Conservation (phyloP, 1,284 basidiomycete genomes). For the Acaromyces ingoldii region DNA sequence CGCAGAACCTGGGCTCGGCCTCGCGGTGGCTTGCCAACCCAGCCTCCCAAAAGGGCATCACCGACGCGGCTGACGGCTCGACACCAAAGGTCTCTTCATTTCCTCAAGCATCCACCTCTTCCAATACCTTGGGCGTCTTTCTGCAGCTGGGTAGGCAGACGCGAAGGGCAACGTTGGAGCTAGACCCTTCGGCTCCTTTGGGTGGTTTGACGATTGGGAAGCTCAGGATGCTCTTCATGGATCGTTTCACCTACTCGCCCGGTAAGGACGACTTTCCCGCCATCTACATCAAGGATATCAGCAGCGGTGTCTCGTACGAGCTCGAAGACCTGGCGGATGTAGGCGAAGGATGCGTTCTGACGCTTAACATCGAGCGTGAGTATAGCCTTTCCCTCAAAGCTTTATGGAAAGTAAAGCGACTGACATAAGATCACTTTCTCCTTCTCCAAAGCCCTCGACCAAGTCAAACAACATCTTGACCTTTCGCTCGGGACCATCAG, state of each 20-base stretch:
- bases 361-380: constrained; percentile 93
- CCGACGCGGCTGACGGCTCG: background rate
- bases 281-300: constrained; percentile 87
- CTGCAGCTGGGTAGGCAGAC: constrained; percentile 87
- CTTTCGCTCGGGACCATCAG: constrained; percentile 76
- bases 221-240: constrained; percentile 81
- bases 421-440: constrained; percentile 8
- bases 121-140: constrained; percentile 58
- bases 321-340: constrained; percentile 93
- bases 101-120: background rate
- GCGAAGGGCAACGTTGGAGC: constrained; percentile 74
- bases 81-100: too few species aligned
- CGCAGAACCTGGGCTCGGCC: constrained; percentile 5
- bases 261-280: constrained; percentile 84
- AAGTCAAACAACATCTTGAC: constrained; percentile 97
- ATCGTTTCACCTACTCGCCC: constrained; percentile 90
- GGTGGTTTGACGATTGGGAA: constrained; percentile 63
- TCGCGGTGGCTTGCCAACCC: background rate
- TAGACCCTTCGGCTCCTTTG: constrained; percentile 20
- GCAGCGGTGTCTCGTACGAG: constrained; percentile 88
- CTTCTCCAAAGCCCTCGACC: constrained; percentile 76
- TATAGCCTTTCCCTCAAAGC: background rate
- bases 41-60: background rate
- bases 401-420: background rate
- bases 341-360: constrained; percentile 77